phyloP scores from a whole-genome alignment of 2,329 filamentous ascomycete genomes.

The Emericellopsis cladophorae region DNA sequence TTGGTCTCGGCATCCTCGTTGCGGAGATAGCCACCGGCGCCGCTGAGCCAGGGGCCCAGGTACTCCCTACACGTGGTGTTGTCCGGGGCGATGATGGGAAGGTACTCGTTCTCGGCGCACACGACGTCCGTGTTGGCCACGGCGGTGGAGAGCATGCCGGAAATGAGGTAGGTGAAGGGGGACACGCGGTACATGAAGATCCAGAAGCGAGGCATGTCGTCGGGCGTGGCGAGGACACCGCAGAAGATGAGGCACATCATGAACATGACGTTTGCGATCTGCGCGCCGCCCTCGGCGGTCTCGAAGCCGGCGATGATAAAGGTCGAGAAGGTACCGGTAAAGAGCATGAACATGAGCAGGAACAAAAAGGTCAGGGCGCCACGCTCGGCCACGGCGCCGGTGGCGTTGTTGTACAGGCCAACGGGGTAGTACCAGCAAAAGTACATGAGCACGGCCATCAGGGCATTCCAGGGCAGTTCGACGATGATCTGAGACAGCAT shows the following conservation, averaged over 20 bases:
- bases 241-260: constrained; percentile 47
- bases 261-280: constrained; percentile 66
- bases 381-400: constrained; percentile 51
- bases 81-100: constrained; percentile 49
- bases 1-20: constrained; percentile 29
- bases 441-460: constrained; percentile 67
- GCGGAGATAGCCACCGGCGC: constrained; percentile 34
- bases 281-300: constrained; percentile 63
- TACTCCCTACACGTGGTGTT: constrained; percentile 50
- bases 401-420: constrained; percentile 62
- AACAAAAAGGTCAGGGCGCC: constrained; percentile 72
- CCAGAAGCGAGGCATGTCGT: constrained; percentile 60
- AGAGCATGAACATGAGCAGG: constrained; percentile 62
- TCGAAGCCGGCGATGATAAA: constrained; percentile 67
- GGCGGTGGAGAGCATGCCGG: constrained; percentile 56
- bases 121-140: constrained; percentile 52
- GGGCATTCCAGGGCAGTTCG: constrained; percentile 73
- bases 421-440: constrained; percentile 80
- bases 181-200: constrained; percentile 75
- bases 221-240: constrained; percentile 49
- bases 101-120: constrained; percentile 59
- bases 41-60: constrained; percentile 42
- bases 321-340: constrained; percentile 69
- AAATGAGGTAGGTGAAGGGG: constrained; percentile 72
- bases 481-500: constrained; percentile 74